phyloP scores from a whole-genome alignment of 2,329 filamentous ascomycete species.

The Pezicula radicicola region DNA sequence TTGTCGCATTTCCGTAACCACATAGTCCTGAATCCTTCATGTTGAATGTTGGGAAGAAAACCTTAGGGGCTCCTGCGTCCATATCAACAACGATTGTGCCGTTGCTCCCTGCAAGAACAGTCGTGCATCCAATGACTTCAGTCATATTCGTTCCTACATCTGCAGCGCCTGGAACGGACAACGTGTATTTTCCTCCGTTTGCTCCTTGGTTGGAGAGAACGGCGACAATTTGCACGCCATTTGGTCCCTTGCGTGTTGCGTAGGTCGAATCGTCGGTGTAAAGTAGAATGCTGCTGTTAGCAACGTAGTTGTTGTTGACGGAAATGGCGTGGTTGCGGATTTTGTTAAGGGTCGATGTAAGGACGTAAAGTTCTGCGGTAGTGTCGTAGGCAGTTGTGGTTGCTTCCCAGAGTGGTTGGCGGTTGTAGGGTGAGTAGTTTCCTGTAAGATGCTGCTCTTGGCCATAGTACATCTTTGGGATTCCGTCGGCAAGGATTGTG shows the following conservation, averaged over 20 bases:
- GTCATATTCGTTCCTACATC: not conserved
- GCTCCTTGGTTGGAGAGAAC: slow-evolving; percentile 19
- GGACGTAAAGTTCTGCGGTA: slow-evolving; percentile 43
- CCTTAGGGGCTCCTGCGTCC: not conserved
- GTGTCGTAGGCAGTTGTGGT: slow-evolving; percentile 43
- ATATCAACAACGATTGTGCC: not conserved
- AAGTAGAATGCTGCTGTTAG: slow-evolving; percentile 34
- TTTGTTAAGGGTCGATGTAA: slow-evolving; percentile 44
- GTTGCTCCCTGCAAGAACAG: not conserved
- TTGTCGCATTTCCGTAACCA: not conserved
- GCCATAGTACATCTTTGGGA: slow-evolving; percentile 64
- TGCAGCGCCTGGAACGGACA: not conserved
- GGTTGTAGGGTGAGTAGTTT: slow-evolving; percentile 43
- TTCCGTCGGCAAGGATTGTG: slow-evolving; percentile 57
- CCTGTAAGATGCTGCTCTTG: slow-evolving; percentile 59
- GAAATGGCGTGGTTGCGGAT: slow-evolving; percentile 43
- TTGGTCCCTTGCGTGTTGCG: slow-evolving; percentile 43
- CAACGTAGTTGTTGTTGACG: slow-evolving; percentile 35
- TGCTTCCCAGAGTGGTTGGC: slow-evolving; percentile 53
- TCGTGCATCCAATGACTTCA: not conserved
- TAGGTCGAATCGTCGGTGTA: slow-evolving; percentile 38
- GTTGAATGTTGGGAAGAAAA: not conserved
- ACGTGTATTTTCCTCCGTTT: not conserved
- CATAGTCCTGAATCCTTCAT: not conserved
- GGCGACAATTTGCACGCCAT: slow-evolving; percentile 33